phyloP scores from a whole-genome alignment of 176 grass and related monocot species.

The Ampelocalamus luodianensis region DNA sequence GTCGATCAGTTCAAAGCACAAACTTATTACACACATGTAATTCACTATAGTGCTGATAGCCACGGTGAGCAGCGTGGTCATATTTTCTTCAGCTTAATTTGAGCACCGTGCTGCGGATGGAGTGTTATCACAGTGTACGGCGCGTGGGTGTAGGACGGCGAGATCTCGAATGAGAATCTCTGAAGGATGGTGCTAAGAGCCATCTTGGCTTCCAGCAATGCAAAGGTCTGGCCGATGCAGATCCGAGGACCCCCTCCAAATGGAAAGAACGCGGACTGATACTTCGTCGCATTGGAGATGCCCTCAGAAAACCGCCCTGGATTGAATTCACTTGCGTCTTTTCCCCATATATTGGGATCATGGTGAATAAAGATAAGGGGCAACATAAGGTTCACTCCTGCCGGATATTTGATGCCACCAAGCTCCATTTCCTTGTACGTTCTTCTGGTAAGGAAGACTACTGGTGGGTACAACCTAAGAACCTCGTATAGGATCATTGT shows the following conservation, averaged over 20 bases:
- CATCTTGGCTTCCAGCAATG: conserved; percentile 71
- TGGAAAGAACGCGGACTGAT: conserved; percentile 61
- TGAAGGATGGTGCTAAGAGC: conserved; percentile 68
- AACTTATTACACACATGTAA: no score
- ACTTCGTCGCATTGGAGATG: conserved; percentile 59
- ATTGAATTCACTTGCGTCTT: conserved; percentile 64
- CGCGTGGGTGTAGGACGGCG: conserved; percentile 61
- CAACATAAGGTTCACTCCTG: conserved; percentile 57
- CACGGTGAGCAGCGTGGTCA: not conserved
- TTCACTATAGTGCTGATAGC: no score
- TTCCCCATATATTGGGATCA: conserved; percentile 66
- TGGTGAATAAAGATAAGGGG: conserved; percentile 60
- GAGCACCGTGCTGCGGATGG: conserved; percentile 76
- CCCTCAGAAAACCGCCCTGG: conserved; percentile 70
- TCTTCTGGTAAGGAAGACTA: conserved; percentile 26
- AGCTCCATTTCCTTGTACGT: conserved; percentile 64
- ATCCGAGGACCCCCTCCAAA: conserved; percentile 72
- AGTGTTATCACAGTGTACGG: conserved; percentile 55
- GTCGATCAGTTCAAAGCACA: no score
- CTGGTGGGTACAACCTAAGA: conserved; percentile 66
- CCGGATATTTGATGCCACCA: conserved; percentile 56
- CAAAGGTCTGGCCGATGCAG: conserved; percentile 76
- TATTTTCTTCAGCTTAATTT: conserved; percentile 59
- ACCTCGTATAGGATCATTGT: conserved; percentile 77
- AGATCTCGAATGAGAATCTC: conserved; percentile 70